Evolutionary conservation across 371 early-diverging fungal genomes (phyloP).

Genomic region (Apophysomyces elegans): DNA sequence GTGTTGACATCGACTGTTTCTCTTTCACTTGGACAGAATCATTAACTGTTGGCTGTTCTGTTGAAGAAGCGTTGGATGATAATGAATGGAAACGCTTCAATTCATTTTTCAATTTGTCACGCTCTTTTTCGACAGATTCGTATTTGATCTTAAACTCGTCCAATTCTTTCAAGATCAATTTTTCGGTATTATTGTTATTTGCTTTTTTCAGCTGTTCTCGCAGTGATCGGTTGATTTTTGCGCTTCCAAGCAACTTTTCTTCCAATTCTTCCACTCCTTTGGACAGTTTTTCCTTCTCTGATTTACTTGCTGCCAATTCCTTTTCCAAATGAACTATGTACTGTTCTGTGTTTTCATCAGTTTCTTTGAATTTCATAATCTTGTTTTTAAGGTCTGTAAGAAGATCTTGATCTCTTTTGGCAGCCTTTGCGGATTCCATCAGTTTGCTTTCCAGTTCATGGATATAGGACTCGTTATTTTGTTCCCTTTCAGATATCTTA

Average conservation of each 20-base stretch:
- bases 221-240: background rate
- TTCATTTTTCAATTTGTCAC: constrained; percentile 29
- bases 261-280: constrained; percentile 26
- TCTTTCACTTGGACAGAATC: background rate
- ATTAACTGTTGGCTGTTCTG: background rate
- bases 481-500: constrained; percentile 37
- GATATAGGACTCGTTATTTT: constrained; percentile 42
- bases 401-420: constrained; percentile 33
- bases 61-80: background rate
- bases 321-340: constrained; percentile 55
- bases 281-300: constrained; percentile 20
- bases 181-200: constrained; percentile 24
- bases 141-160: constrained; percentile 32
- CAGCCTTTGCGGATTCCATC: constrained; percentile 28
- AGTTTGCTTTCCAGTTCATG: constrained; percentile 51
- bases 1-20: background rate
- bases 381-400: constrained; percentile 43
- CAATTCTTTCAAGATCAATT: constrained; percentile 37
- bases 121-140: constrained; percentile 25
- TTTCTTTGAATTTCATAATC: constrained; percentile 47
- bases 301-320: constrained; percentile 42
- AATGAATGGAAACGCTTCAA: background rate
- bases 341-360: constrained; percentile 51
- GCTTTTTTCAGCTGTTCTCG: constrained; percentile 20
- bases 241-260: constrained; percentile 23